These are phyloP conservation scores for Pulveroboletus ravenelii DNA, from an alignment of 768 basidiomycete species.

Conservation along the genomic window DNA sequence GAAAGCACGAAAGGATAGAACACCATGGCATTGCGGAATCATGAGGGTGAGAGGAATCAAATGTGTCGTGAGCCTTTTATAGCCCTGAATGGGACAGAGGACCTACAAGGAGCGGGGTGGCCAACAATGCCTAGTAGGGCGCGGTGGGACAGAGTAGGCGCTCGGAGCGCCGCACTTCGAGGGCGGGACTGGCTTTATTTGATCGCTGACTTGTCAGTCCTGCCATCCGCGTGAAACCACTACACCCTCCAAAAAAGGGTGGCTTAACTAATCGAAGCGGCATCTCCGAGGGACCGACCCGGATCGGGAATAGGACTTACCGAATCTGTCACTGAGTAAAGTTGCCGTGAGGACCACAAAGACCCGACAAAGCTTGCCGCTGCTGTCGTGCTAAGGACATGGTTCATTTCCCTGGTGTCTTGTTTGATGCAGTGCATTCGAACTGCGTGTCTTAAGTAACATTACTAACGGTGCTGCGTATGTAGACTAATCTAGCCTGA, in stretches of 20 bases:
- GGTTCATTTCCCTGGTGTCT: too few species aligned
- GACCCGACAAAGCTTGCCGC: too few species aligned
- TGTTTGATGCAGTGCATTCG: too few species aligned
- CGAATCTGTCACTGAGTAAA: neutral
- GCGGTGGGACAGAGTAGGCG: constrained; percentile 13
- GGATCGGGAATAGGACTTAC: neutral
- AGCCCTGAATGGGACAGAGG: constrained; percentile 7
- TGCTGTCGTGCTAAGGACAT: too few species aligned
- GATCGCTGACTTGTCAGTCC: constrained; percentile 15
- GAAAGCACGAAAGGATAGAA: constrained; percentile 28
- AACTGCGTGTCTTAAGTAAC: too few species aligned
- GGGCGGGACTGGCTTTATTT: constrained; percentile 27
- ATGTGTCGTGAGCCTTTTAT: constrained; percentile 21
- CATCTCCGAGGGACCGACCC: neutral
- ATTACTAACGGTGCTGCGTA: too few species aligned
- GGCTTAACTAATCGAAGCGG: constrained; percentile 18
- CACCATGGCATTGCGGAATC: constrained; percentile 27
- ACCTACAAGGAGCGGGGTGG: constrained; percentile 18
- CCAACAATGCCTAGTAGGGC: constrained; percentile 27
- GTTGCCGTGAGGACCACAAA: neutral
- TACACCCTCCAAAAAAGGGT: constrained; percentile 13
- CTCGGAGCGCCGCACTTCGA: constrained; percentile 18
- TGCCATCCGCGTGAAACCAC: constrained; percentile 5
- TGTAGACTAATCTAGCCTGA: too few species aligned
- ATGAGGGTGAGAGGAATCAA: constrained; percentile 1